Conservation (phyloP, 2,329 filamentous ascomycete species). For the Arthrobotrys pseudoclavata region DNA sequence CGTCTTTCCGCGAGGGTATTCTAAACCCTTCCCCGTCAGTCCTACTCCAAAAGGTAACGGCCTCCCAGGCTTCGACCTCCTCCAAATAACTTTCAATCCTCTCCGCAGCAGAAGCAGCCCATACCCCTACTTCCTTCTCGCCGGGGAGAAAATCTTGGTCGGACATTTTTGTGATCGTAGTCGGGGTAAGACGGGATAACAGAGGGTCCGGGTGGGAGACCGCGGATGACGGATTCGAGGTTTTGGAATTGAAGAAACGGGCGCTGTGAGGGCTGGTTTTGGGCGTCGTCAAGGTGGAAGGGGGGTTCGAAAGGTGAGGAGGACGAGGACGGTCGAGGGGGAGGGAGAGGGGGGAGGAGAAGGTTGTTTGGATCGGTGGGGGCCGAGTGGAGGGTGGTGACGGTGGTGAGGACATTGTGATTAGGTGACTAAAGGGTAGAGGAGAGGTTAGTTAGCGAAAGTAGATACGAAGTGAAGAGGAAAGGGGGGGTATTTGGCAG, state of each 20-base stretch:
- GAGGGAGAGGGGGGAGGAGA: constrained; percentile 22
- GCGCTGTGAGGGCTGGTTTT: constrained; percentile 58
- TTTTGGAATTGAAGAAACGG: constrained; percentile 45
- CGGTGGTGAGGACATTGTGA: constrained; percentile 17
- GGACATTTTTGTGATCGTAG: constrained; percentile 61
- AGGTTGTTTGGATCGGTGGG: constrained; percentile 34
- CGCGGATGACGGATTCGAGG: constrained; percentile 51
- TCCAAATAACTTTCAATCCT: constrained; percentile 80
- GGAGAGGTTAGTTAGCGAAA: neutral
- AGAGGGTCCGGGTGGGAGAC: constrained; percentile 60
- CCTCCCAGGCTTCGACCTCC: constrained; percentile 75
- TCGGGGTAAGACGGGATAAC: constrained; percentile 62
- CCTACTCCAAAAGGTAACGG: constrained; percentile 68
- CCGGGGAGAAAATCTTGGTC: constrained; percentile 61
- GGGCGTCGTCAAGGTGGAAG: constrained; percentile 16
- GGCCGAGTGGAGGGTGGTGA: neutral
- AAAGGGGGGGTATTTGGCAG: too few species aligned
- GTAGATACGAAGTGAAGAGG: neutral
- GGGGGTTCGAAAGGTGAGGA: neutral
- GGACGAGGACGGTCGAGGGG: constrained; percentile 26
- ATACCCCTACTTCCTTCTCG: constrained; percentile 80
- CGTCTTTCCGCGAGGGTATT: constrained; percentile 70
- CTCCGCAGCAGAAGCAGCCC: constrained; percentile 78
- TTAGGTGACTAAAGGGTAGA: neutral
- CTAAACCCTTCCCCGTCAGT: constrained; percentile 61